These are phyloP conservation scores for Blastomyces emzantsi DNA, from an alignment of 2,329 filamentous ascomycete species.

Conservation along the genomic window DNA sequence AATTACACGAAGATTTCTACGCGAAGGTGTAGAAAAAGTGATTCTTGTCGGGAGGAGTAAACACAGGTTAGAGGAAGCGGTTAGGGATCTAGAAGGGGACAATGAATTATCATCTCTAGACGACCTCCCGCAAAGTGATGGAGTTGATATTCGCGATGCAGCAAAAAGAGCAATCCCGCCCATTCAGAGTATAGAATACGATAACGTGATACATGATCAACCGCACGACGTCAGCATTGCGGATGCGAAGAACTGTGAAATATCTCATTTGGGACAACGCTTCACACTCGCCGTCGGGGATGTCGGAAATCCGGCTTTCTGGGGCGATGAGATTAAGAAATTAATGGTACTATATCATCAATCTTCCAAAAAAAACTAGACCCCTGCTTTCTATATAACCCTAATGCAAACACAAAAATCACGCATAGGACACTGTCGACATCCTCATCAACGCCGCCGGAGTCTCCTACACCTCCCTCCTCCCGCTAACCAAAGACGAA, in stretches of 20 bases:
- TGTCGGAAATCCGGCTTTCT: conserved; percentile 22
- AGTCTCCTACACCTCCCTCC: conserved; percentile 54
- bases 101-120: neutral
- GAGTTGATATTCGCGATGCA: neutral
- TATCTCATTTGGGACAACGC: neutral
- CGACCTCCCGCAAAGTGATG: neutral
- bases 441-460: conserved; percentile 76
- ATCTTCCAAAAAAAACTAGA: conserved; percentile 3
- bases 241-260: conserved; percentile 5
- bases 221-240: neutral
- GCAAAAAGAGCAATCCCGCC: neutral
- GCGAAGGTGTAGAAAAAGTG: conserved; percentile 48
- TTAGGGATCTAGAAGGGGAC: conserved; percentile 20
- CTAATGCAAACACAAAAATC: neutral
- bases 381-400: neutral
- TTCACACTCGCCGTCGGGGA: conserved; percentile 28
- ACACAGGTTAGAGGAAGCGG: conserved; percentile 37
- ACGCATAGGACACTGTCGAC: conserved; percentile 33
- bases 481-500: conserved; percentile 46
- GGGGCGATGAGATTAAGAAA: conserved; percentile 29
- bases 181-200: neutral
- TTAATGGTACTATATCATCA: conserved; percentile 26
- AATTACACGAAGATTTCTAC: conserved; percentile 58
- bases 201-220: conserved; percentile 3
- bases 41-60: conserved; percentile 54